Base-by-base conservation (phyloP, 495 filamentous ascomycete species). In the Corynascus novoguineensis region DNA sequence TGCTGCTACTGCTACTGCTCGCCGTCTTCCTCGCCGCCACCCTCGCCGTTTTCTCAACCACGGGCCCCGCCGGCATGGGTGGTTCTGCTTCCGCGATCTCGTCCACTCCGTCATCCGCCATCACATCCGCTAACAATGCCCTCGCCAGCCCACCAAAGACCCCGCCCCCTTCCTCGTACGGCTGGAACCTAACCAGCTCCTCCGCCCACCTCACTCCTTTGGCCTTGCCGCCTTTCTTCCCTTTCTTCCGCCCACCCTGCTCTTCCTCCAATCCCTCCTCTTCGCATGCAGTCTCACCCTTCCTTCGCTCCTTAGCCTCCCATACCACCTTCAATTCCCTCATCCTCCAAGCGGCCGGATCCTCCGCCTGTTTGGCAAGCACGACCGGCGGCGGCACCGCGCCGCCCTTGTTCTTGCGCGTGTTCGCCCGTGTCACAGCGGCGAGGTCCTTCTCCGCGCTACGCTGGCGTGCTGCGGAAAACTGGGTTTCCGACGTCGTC, bases 371-470 rank as follows among this genome's bases (percentile, higher is more conserved):
- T 28, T 51, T 58, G 1, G 59, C 59, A 3, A 76, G 60, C 10
- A 73, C 58, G 0, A 66, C 27, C n/a, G 50, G 51, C 9, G 71
- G 66, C n/a, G 44, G 61, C 3, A 71, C 50, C 0, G 73, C 60
- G 48, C 63, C 69, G 48, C 66, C 75, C 64, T 82, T 82, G 65
- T 83, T 83, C 61, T 78, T 81, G 32, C 78, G 73, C 1, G 80
- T 83, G 61, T 83, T 83, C 45, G 63, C 60, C 9, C 73, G 53
- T 0, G 79, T 82, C 15, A 78, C 44, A 17, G 73, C 62, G 5
- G 73, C 74, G 12, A 81, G 60, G 48, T 80, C 76, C 60, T 81
- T 80, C 31, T 79, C 78, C 41, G 80, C 78, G 46, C 62, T 69
- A 50, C 67, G 64, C 65, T 59, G 54, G 68, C 62, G 57, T 52